Percentiles rank a stretch among this genome's conserved stretches.
These are phyloP conservation scores for Fonsecaea multimorphosa DNA, from an alignment of 2,329 filamentous ascomycete genomes.

Conservation along the genomic window DNA sequence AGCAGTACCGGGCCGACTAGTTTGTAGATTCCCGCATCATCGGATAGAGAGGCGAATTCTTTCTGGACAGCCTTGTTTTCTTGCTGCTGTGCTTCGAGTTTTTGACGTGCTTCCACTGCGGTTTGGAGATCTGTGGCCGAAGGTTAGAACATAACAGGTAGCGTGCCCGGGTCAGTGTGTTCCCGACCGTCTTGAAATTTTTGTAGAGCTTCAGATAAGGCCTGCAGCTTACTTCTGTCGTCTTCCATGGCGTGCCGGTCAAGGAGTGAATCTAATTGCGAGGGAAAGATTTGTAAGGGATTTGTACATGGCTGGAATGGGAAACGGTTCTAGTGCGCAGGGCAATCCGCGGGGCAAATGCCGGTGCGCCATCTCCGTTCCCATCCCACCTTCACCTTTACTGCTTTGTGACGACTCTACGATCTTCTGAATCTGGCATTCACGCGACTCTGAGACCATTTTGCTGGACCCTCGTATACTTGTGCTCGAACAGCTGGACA, in stretches of 20 bases:
- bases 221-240: constrained; percentile 77
- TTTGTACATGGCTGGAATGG: constrained; percentile 16
- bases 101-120: constrained; percentile 79
- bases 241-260: constrained; percentile 46
- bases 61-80: constrained; percentile 82
- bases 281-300: constrained; percentile 29
- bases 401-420: neutral
- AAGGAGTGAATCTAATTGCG: neutral
- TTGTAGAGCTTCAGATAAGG: constrained; percentile 84
- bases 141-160: constrained; percentile 4
- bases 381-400: constrained; percentile 19
- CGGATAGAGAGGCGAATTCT: constrained; percentile 81
- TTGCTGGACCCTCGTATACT: neutral
- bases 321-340: constrained; percentile 23
- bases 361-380: constrained; percentile 14
- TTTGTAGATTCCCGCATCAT: constrained; percentile 93
- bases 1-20: constrained; percentile 88
- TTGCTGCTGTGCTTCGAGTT: constrained; percentile 87
- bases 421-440: neutral
- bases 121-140: constrained; percentile 74
- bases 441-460: neutral
- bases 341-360: constrained; percentile 33
- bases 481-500: neutral
- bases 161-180: neutral
- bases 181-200: constrained; percentile 78